Evolutionary conservation across 164 flowering plant species (phyloP).

Genomic region (Aristolochia californica): DNA sequence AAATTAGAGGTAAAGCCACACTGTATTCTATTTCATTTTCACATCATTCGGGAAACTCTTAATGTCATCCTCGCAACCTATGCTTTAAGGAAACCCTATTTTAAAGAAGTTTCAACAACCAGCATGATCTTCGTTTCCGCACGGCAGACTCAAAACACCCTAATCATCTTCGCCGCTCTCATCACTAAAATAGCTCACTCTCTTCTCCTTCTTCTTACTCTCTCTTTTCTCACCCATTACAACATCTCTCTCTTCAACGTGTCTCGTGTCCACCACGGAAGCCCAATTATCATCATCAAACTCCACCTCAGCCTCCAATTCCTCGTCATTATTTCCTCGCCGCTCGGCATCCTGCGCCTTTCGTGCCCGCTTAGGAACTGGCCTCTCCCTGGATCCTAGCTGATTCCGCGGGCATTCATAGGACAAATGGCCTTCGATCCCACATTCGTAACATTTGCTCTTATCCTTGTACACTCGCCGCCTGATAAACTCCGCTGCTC

Average conservation of each 20-base stretch:
- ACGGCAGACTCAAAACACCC: background rate
- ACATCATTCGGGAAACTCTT: too few species aligned
- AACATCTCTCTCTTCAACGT: conserved; percentile 39
- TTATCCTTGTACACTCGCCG: conserved; percentile 77
- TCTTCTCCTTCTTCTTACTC: conserved; percentile 38
- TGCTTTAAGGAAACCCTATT: too few species aligned
- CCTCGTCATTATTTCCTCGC: conserved; percentile 11
- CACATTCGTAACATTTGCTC: conserved; percentile 88
- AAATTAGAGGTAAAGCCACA: too few species aligned
- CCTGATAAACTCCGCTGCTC: conserved; percentile 74
- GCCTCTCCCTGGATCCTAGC: conserved; percentile 74
- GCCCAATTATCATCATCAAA: conserved; percentile 82
- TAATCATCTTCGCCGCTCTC: conserved; percentile 81
- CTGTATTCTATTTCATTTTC: too few species aligned
- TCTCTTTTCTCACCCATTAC: conserved; percentile 13
- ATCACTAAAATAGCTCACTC: conserved; percentile 72
- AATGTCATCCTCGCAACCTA: too few species aligned
- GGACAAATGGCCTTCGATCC: conserved; percentile 68
- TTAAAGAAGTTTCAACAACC: too few species aligned
- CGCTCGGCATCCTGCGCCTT: conserved; percentile 13
- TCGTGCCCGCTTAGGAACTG: conserved; percentile 38
- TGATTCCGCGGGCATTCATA: conserved; percentile 87
- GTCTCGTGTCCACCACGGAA: conserved; percentile 66
- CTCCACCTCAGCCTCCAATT: conserved; percentile 16
- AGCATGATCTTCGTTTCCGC: too few species aligned